Conservation (phyloP, 2,329 filamentous ascomycete species). For the Knufia petricola region DNA sequence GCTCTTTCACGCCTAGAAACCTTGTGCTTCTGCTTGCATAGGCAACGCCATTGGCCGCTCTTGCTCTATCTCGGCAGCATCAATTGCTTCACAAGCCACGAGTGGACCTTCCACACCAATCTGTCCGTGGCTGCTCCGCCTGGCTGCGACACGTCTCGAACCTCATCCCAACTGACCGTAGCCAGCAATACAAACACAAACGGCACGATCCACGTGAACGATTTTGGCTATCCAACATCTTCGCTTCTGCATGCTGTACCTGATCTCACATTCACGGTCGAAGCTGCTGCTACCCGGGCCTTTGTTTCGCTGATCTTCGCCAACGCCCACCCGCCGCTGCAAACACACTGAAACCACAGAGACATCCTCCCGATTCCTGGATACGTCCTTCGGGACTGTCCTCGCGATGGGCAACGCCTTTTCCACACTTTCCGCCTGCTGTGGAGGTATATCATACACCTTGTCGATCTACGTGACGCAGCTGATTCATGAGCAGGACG, state of each 20-base stretch:
- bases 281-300: not conserved
- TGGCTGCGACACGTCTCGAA: constrained; percentile 5
- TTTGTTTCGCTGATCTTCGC: constrained; percentile 1
- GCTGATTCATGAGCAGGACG: constrained; percentile 44
- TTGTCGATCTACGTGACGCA: not conserved
- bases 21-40: not conserved
- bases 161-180: not conserved
- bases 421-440: constrained; percentile 24
- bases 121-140: constrained; percentile 2
- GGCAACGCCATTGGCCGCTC: not conserved
- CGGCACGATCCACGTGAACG: constrained; percentile 1
- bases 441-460: constrained; percentile 17
- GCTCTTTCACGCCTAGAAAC: not conserved
- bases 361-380: constrained; percentile 6
- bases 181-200: constrained; percentile 5
- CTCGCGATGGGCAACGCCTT: constrained; percentile 23
- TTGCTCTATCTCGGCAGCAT: not conserved
- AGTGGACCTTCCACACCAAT: not conserved
- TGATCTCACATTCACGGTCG: not conserved
- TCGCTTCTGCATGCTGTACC: constrained; percentile 8
- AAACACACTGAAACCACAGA: not conserved
- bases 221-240: constrained; percentile 6
- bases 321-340: not conserved
- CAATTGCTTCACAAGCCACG: constrained; percentile 3
- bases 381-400: constrained; percentile 18